Percentiles rank a stretch among this genome's conserved stretches.
These are phyloP conservation scores for Penicillium brasilianum DNA, from an alignment of 2,329 filamentous ascomycete species.

Conservation along the genomic window DNA sequence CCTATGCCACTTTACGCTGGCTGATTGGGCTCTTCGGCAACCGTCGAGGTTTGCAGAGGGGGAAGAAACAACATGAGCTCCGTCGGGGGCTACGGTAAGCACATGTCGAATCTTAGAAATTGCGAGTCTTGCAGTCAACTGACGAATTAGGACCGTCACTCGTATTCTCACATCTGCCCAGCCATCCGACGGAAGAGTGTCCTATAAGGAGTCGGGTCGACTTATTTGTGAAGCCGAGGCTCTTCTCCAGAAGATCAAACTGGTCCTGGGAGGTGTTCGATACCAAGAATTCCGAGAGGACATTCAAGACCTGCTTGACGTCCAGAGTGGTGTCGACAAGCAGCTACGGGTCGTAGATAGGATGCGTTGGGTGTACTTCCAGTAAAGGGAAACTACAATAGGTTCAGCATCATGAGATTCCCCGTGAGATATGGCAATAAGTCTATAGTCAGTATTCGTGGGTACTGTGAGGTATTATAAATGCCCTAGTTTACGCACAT, in stretches of 20 bases:
- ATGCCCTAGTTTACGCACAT: neutral
- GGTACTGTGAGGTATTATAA: neutral
- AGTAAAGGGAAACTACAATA: too few species aligned
- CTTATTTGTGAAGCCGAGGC: slow-evolving; percentile 89
- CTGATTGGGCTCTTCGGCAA: slow-evolving; percentile 71
- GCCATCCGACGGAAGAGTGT: slow-evolving; percentile 74
- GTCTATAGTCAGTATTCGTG: neutral
- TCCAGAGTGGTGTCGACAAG: slow-evolving; percentile 73
- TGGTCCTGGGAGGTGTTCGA: slow-evolving; percentile 73
- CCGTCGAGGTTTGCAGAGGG: slow-evolving; percentile 69
- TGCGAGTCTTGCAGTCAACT: neutral
- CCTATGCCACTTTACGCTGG: slow-evolving; percentile 75
- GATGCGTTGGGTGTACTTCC: slow-evolving; percentile 87
- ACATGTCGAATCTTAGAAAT: neutral
- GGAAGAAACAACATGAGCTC: slow-evolving; percentile 70
- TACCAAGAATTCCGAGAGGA: slow-evolving; percentile 88
- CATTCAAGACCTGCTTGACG: slow-evolving; percentile 81
- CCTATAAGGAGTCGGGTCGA: slow-evolving; percentile 90
- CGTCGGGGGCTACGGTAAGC: slow-evolving; percentile 74
- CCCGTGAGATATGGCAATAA: neutral
- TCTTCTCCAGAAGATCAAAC: slow-evolving; percentile 70
- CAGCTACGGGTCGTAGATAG: slow-evolving; percentile 81
- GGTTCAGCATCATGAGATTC: neutral
- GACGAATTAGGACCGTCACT: slow-evolving; percentile 70
- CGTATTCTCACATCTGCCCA: slow-evolving; percentile 74